Conservation (phyloP, 805 yeast genomes). For the Scheffersomyces amazonensis region DNA sequence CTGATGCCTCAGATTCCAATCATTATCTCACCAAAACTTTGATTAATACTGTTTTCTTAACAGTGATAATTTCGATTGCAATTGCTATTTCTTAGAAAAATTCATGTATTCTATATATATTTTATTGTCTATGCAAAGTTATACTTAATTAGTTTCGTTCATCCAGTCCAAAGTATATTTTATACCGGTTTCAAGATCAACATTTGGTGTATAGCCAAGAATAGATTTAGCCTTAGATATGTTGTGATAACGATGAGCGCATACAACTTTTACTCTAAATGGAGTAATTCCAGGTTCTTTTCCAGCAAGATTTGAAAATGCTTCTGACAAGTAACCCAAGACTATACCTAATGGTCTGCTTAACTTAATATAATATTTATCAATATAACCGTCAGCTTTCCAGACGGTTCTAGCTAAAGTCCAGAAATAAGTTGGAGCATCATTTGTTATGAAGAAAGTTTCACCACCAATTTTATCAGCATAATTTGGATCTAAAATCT, state of each 20-base stretch:
- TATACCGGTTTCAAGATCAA: constrained; percentile 77
- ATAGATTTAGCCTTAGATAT: constrained; percentile 79
- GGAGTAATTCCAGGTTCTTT: constrained; percentile 95
- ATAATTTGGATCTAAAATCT: constrained; percentile 49
- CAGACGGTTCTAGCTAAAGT: constrained; percentile 94
- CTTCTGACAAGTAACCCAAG: constrained; percentile 79
- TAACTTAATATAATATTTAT: constrained; percentile 63
- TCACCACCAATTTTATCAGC: constrained; percentile 69
- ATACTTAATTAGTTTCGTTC: constrained; percentile 49
- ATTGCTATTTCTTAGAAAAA: neutral
- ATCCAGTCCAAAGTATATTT: constrained; percentile 80
- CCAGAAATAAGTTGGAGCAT: constrained; percentile 95
- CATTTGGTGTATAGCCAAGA: constrained; percentile 78
- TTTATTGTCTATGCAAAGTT: neutral
- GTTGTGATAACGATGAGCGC: constrained; percentile 92
- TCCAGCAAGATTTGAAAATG: constrained; percentile 64
- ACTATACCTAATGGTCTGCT: constrained; percentile 72
- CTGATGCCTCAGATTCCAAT: neutral
- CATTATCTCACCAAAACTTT: neutral
- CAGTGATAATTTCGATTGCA: neutral
- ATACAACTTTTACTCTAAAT: constrained; percentile 86
- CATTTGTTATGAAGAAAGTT: constrained; percentile 87
- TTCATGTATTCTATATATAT: neutral
- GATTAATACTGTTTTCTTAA: neutral
- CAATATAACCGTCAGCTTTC: constrained; percentile 92